Base-by-base conservation (phyloP, 371 early-diverging fungal species). In the Syncephalastrum monosporum region DNA sequence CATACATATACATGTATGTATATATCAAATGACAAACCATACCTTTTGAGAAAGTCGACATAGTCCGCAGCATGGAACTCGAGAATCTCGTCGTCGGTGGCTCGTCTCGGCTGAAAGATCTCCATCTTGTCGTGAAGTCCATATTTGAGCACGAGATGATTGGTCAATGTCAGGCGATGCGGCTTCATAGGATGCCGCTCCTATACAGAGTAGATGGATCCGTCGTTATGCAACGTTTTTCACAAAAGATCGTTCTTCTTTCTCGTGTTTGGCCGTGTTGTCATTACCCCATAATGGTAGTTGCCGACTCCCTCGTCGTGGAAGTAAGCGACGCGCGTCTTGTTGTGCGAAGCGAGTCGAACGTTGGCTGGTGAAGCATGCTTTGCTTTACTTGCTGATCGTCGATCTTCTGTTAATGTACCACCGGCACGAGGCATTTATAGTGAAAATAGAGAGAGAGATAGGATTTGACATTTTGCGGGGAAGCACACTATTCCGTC, bases 61-160 rank as follows among this genome's bases (percentile, higher is more conserved):
- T 99, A 99, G 67, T 99, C 99, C 21, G 84, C 83, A 3, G 94
- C 82, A 74, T 99, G 99, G 73, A 99, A 99, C 55, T 91, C 88
- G 45, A 90, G 76, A 19, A 99, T 89, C 72, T 99, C 98, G 42
- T 95, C 90, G 49, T 96, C 98, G 4, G 95, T 92, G 0, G 99
- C 99, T 51, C 82, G 77, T 47, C 92, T 84, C n/a, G 99, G 97
- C 59, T 88, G 86, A 61, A 74, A 92, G 49, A 96, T 81, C 51
- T 91, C 91, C 92, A 98, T 86, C 57, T 93, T 80, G 38, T 90
- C 78, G 69, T 94, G 90, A 51, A 98, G 69, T 2, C 87, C 90
- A 72, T 94, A 96, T 51, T 87, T 85, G 47, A 94, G 67, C 14
- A 98, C 93, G 42, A 98, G 72, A 55, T 95, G 90, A 67, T 96